Base-by-base conservation (phyloP, 371 early-diverging fungal genomes). In the Mucor racemosus region DNA sequence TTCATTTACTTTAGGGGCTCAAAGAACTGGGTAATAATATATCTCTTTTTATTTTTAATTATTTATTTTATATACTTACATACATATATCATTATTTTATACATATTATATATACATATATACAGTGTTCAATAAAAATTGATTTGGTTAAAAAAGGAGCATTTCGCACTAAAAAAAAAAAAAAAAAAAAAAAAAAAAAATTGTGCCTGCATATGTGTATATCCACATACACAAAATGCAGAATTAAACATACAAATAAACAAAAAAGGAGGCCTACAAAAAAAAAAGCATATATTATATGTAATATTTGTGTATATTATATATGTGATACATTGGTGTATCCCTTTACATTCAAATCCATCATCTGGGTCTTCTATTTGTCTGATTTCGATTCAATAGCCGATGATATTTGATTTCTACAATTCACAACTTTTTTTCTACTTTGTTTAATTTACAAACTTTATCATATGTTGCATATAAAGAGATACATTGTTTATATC, bases 1-100 rank as follows among this genome's bases (percentile, higher is more conserved):
- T 46, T 34, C 60, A 60, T 42, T 35, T 34, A 39, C 48, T 11
- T 10, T 62, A 48, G 62, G 48, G 53, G 48, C 21, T 13, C 62
- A 62, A 50, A 15, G 60, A 60, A 60, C 50, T 26, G 26, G 50
- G 21, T 50, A 26, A 26, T n/a, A 14, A 14, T n/a, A 7, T 35
- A 33, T 55, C 35, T 55, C 2, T 13, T 7, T 15, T n/a, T 6
- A 7, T 50, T 50, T 50, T 9, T 21, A 50, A 21, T 19, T 26
- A 48, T 19, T 17, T 7, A 46, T 17, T 19, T 44, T 7, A 46
- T 46, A 46, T 46, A 46, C 10, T n/a, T 21, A 48, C 9, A 48
- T 48, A 41, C 10, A 41, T 41, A 41, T 41, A 15, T 41, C 26
- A 26, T 5, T 38, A 38, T 10, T 38, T 38, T 38, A 38, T 38